phyloP scores from a whole-genome alignment of 2,329 filamentous ascomycete species.

The Alternaria atra region DNA sequence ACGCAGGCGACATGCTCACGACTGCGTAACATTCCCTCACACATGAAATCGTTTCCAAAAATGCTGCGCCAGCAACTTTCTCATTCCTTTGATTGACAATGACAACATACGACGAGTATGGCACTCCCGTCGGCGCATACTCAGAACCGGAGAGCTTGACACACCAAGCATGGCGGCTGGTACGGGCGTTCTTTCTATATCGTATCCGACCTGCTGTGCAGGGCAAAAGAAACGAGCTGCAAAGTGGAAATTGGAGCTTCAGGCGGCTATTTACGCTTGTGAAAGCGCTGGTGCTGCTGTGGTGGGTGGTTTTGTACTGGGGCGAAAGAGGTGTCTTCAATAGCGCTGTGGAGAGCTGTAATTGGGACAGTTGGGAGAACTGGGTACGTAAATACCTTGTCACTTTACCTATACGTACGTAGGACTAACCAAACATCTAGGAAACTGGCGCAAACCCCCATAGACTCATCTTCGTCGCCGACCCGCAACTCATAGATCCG shows the following conservation, averaged over 20 bases:
- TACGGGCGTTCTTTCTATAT: conserved; percentile 44
- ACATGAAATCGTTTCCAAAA: conserved; percentile 18
- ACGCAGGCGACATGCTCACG: conserved; percentile 23
- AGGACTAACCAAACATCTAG: conserved; percentile 58
- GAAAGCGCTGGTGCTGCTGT: conserved; percentile 70
- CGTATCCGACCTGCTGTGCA: conserved; percentile 36
- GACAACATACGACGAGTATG: conserved; percentile 53
- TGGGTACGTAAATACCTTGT: conserved; percentile 69
- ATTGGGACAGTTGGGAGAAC: conserved; percentile 88
- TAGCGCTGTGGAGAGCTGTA: conserved; percentile 73
- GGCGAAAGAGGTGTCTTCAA: conserved; percentile 84
- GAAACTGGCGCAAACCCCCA: conserved; percentile 81
- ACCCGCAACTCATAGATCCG: conserved; percentile 91
- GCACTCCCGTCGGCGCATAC: conserved; percentile 50
- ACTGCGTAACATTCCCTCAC: conserved; percentile 17
- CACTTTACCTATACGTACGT: neutral
- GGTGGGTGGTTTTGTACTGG: conserved; percentile 81
- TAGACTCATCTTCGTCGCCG: conserved; percentile 83
- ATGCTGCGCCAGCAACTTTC: conserved; percentile 40
- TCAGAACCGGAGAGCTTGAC: conserved; percentile 47
- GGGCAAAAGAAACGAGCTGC: conserved; percentile 20
- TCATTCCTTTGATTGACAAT: conserved; percentile 32
- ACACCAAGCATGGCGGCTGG: conserved; percentile 41
- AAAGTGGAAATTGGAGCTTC: conserved; percentile 33
- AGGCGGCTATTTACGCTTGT: conserved; percentile 38